Conservation (phyloP, 2,329 filamentous ascomycete genomes). For the Graphiopsis chlorocephala region DNA sequence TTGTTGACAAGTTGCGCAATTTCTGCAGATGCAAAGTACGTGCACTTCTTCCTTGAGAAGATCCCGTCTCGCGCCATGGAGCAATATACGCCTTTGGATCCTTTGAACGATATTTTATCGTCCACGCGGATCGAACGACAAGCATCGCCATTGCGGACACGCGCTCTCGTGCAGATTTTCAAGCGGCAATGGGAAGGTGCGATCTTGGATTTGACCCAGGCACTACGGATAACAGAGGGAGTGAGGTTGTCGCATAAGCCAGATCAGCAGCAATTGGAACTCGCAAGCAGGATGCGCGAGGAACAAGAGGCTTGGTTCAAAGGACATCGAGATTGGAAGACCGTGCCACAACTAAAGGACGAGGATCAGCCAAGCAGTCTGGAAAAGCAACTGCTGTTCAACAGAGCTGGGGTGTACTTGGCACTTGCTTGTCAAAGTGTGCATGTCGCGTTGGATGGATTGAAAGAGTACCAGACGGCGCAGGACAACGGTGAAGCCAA, state of each 20-base stretch:
- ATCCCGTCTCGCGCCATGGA: constrained; percentile 73
- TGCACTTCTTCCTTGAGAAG: constrained; percentile 92
- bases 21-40: constrained; percentile 68
- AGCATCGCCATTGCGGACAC: constrained; percentile 66
- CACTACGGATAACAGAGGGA: constrained; percentile 55
- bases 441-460: constrained; percentile 52
- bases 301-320: constrained; percentile 37
- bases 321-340: constrained; percentile 46
- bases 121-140: constrained; percentile 63
- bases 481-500: constrained; percentile 37
- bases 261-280: constrained; percentile 52
- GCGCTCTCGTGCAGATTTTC: constrained; percentile 71
- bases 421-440: constrained; percentile 68
- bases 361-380: constrained; percentile 71
- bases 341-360: constrained; percentile 54
- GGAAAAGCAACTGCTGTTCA: constrained; percentile 72
- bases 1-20: not conserved
- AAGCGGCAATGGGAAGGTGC: constrained; percentile 72
- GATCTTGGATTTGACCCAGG: constrained; percentile 66
- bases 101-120: constrained; percentile 66
- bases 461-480: constrained; percentile 35
- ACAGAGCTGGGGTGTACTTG: constrained; percentile 70
- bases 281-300: constrained; percentile 45
- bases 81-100: constrained; percentile 65
- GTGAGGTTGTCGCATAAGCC: constrained; percentile 43